Percentiles rank a stretch among this genome's conserved stretches.
phyloP scores from a whole-genome alignment of 129 eudicot species.

The Lactuca saligna region DNA sequence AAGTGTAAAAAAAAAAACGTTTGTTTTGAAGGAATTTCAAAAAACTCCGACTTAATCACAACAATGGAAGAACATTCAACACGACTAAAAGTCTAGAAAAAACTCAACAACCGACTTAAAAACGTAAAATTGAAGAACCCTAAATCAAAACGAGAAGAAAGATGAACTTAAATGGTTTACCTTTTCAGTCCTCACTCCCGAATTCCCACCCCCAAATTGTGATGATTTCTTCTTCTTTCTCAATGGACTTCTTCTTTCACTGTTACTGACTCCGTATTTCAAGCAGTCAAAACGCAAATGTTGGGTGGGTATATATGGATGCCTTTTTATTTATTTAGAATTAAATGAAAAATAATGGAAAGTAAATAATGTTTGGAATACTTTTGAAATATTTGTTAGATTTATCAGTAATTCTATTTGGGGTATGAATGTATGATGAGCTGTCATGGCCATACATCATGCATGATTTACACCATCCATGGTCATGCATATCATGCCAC shows the following conservation, averaged over 20 bases:
- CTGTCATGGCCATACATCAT: slow-evolving; percentile 41
- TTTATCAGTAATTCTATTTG: background rate
- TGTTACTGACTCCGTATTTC: slow-evolving; percentile 30
- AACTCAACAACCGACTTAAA: slow-evolving; percentile 2
- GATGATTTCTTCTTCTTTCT: slow-evolving; percentile 12
- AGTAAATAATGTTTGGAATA: slow-evolving; percentile 25
- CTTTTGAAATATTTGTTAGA: background rate
- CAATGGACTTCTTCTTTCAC: slow-evolving; percentile 18
- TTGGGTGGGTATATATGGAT: slow-evolving; percentile 34
- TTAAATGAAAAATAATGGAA: slow-evolving; percentile 16
- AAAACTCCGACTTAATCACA: background rate
- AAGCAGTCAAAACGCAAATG: slow-evolving; percentile 37
- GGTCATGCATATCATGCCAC: slow-evolving; percentile 42
- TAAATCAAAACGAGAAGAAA: background rate
- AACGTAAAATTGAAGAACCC: background rate
- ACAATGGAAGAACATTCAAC: background rate
- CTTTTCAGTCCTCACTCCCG: background rate
- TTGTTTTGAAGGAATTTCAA: background rate
- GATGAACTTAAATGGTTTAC: slow-evolving; percentile 21
- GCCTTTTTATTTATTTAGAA: slow-evolving; percentile 14
- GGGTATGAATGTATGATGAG: slow-evolving; percentile 30
- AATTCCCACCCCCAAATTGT: background rate
- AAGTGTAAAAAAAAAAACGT: too few species aligned
- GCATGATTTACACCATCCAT: slow-evolving; percentile 46
- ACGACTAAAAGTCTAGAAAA: background rate